phyloP scores from a whole-genome alignment of 768 basidiomycete genomes.

The Mycena epipterygia region DNA sequence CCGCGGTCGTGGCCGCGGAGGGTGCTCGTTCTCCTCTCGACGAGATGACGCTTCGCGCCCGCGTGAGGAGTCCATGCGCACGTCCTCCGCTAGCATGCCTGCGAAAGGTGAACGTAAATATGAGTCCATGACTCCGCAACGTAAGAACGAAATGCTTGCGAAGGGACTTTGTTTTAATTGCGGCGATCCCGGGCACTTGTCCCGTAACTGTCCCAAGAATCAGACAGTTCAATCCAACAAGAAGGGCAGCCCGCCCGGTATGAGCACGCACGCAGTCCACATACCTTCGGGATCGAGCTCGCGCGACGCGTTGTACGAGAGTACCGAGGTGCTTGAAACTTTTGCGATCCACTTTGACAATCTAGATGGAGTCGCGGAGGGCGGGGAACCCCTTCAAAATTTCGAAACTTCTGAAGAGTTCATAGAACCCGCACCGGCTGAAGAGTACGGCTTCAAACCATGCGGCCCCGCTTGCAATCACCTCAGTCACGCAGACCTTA shows the following conservation, averaged over 20 bases:
- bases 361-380: neutral
- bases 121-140: neutral
- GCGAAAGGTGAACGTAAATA: neutral
- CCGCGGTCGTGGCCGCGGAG: conserved; percentile 43
- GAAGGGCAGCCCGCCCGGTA: conserved; percentile 8
- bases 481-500: too few relatives aligned
- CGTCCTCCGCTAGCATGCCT: neutral
- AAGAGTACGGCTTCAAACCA: too few relatives aligned
- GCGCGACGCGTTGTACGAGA: neutral
- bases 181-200: conserved; percentile 42
- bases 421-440: too few relatives aligned
- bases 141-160: conserved; percentile 27
- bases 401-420: neutral
- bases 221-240: conserved; percentile 12
- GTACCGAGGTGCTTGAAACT: neutral
- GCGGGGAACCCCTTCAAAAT: conserved; percentile 9
- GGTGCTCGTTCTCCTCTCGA: neutral
- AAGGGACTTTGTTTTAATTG: conserved; percentile 47
- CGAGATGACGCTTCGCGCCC: neutral
- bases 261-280: neutral
- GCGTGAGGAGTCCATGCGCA: neutral
- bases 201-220: conserved; percentile 44
- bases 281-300: neutral
- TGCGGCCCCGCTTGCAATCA: too few relatives aligned
- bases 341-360: neutral